A percentile compares a stretch with the other conserved stretches of the same genome.
These are phyloP conservation scores for Domatiomyces globalis DNA, from an alignment of 2,329 filamentous ascomycete genomes.

Conservation along the genomic window DNA sequence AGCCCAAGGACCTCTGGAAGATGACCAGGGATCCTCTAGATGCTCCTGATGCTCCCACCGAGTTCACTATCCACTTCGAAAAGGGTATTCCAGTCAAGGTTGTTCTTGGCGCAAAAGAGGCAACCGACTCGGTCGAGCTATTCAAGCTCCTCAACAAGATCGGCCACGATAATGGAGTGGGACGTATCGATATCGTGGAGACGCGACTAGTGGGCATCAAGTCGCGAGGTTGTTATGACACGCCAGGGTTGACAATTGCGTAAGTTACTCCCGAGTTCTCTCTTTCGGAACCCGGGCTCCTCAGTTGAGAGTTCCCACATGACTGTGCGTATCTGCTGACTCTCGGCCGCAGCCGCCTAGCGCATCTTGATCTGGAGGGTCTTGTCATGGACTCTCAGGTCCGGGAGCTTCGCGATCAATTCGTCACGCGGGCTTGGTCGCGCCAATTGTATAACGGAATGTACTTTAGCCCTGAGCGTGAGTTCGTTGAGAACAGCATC, in stretches of 20 bases:
- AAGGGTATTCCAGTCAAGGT: conserved; percentile 62
- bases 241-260: conserved; percentile 41
- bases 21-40: conserved; percentile 33
- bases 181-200: conserved; percentile 71
- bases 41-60: conserved; percentile 50
- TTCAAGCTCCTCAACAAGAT: conserved; percentile 46
- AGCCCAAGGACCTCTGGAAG: conserved; percentile 69
- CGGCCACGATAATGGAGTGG: conserved; percentile 58
- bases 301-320: no score
- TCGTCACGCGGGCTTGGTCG: conserved; percentile 51
- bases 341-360: conserved; percentile 29
- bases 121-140: conserved; percentile 56
- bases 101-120: conserved; percentile 42
- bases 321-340: background rate
- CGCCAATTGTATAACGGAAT: conserved; percentile 48
- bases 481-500: conserved; percentile 55
- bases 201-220: conserved; percentile 70
- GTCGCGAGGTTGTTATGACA: conserved; percentile 68
- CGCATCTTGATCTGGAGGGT: conserved; percentile 50
- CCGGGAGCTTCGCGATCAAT: conserved; percentile 55
- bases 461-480: conserved; percentile 55
- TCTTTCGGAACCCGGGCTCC: background rate
- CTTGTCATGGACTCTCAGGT: conserved; percentile 56
- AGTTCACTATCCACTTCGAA: conserved; percentile 58
- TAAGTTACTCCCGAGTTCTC: background rate